These are phyloP conservation scores for Cetradonia linearis DNA, from an alignment of 495 filamentous ascomycete genomes.

Conservation along the genomic window DNA sequence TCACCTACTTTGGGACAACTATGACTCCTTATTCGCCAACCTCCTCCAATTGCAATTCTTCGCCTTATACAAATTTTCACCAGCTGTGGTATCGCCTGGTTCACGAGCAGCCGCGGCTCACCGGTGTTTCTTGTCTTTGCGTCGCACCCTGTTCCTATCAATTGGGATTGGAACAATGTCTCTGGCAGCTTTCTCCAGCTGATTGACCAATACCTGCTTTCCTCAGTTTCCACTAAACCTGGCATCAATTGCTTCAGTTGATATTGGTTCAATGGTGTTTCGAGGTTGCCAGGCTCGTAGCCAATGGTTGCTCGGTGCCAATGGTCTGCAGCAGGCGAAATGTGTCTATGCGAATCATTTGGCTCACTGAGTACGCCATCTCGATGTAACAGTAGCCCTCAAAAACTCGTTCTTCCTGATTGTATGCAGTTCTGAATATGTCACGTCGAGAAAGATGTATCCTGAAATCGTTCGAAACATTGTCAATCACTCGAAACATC, in stretches of 20 bases:
- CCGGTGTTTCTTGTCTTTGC: neutral
- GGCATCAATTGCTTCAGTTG: neutral
- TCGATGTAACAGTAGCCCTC: too few species aligned
- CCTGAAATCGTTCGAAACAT: too few species aligned
- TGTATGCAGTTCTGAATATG: too few species aligned
- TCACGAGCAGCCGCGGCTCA: neutral
- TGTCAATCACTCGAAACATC: too few species aligned
- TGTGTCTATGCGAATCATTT: too few species aligned
- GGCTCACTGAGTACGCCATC: too few species aligned
- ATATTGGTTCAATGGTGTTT: neutral
- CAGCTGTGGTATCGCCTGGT: neutral
- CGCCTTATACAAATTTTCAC: neutral
- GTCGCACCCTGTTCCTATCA: neutral
- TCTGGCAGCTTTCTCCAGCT: neutral
- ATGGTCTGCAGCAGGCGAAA: too few species aligned
- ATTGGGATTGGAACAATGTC: neutral
- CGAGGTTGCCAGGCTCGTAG: neutral
- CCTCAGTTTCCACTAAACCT: neutral
- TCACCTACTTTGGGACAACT: neutral
- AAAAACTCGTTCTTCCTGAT: too few species aligned
- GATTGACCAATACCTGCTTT: neutral
- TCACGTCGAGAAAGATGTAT: too few species aligned
- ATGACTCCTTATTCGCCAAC: neutral
- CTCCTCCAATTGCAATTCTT: neutral
- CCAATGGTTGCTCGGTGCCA: too few species aligned